Conservation (phyloP, 108 stramenopile species). For the Epithemia pelagica region DNA sequence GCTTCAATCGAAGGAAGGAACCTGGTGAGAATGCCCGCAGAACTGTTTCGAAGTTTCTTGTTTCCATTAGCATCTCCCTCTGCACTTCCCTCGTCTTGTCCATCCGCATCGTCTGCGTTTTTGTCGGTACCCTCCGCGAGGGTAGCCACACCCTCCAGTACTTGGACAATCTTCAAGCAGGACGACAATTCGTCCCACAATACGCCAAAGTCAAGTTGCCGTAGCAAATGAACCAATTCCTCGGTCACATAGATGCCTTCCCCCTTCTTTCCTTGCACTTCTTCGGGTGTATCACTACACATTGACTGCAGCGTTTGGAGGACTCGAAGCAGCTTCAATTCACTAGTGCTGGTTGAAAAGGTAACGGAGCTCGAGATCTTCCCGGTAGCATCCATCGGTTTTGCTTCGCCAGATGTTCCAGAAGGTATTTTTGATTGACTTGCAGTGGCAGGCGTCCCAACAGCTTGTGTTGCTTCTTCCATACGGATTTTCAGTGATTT, state of each 20-base stretch:
- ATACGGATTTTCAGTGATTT: constrained; percentile 56
- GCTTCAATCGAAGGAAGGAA: constrained; percentile 93
- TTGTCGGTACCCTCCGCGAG: constrained; percentile 49
- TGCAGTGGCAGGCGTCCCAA: constrained; percentile 5
- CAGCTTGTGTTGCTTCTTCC: constrained; percentile 29
- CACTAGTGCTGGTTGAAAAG: constrained; percentile 79
- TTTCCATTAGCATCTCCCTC: constrained; percentile 26
- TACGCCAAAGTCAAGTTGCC: constrained; percentile 57
- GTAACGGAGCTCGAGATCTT: constrained; percentile 69
- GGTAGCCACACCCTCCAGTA: constrained; percentile 82
- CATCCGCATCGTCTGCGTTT: constrained; percentile 23
- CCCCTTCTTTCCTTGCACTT: constrained; percentile 30
- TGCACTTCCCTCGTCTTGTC: constrained; percentile 23
- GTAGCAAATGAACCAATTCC: constrained; percentile 59
- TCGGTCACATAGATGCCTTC: constrained; percentile 35
- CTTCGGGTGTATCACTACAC: constrained; percentile 47
- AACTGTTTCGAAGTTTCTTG: constrained; percentile 80
- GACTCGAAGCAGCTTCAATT: constrained; percentile 85
- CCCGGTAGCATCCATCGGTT: constrained; percentile 8
- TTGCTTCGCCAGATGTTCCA: constrained; percentile 3
- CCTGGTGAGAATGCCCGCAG: constrained; percentile 80
- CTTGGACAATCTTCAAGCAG: constrained; percentile 73
- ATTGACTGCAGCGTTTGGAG: constrained; percentile 78
- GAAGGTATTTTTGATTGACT: constrained; percentile 4
- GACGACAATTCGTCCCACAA: constrained; percentile 74